A percentile compares a stretch with the other conserved stretches of the same genome.
phyloP scores from a whole-genome alignment of 2,329 filamentous ascomycete genomes.

The Microsporum canis region DNA sequence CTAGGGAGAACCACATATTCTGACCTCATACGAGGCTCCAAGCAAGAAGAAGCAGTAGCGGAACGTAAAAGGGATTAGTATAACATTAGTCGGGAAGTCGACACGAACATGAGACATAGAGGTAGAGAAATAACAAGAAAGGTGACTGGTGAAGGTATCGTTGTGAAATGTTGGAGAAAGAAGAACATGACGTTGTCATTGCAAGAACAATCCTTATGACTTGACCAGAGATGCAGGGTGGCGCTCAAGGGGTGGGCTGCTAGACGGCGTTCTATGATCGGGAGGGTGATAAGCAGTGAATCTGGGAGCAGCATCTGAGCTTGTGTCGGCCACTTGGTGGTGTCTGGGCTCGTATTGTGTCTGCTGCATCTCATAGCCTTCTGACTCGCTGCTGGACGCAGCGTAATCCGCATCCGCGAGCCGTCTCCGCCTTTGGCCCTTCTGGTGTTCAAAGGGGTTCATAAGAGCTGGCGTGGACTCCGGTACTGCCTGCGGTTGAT shows the following conservation, averaged over 20 bases:
- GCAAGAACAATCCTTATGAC: not conserved
- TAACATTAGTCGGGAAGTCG: not conserved
- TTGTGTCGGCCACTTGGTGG: conserved; percentile 5
- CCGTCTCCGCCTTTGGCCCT: conserved; percentile 1
- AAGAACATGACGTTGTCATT: not conserved
- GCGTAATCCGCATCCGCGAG: conserved; percentile 5
- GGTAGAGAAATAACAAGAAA: not conserved
- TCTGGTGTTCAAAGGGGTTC: conserved; percentile 10
- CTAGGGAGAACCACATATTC: not conserved
- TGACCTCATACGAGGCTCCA: not conserved
- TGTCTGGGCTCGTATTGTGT: conserved; percentile 7
- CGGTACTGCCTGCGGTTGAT: conserved; percentile 12
- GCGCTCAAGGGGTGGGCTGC: conserved; percentile 4
- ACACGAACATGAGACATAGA: not conserved
- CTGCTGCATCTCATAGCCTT: conserved; percentile 12
- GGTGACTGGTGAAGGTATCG: not conserved
- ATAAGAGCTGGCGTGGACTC: conserved; percentile 8
- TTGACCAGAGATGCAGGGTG: not conserved
- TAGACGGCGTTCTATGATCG: not conserved
- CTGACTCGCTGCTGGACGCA: conserved; percentile 11
- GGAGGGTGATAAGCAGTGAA: conserved; percentile 6
- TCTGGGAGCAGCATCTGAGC: conserved; percentile 3
- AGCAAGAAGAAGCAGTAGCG: not conserved
- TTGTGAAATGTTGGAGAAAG: not conserved
- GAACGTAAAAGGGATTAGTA: not conserved